A percentile compares a stretch with the other conserved stretches of the same genome.
These are phyloP conservation scores for Neurospora sp. DNA, from an alignment of 495 filamentous ascomycete species.

Conservation along the genomic window DNA sequence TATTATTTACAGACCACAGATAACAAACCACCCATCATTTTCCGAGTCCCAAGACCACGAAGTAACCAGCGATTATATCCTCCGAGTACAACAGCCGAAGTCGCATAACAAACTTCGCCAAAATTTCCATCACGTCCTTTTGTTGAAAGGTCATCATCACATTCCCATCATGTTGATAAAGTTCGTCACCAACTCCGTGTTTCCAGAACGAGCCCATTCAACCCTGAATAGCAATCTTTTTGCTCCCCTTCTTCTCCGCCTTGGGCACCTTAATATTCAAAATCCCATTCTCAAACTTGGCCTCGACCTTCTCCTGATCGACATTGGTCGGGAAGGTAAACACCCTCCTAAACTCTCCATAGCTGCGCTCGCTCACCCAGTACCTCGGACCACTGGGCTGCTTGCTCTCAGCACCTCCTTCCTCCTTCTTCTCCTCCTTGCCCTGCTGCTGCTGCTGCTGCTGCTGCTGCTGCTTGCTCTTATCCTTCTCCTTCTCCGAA, in stretches of 20 bases:
- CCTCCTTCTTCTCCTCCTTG: neutral
- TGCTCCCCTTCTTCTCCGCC: conserved; percentile 37
- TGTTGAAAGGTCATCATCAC: neutral
- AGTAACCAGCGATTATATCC: neutral
- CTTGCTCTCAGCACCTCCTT: neutral
- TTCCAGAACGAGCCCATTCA: neutral
- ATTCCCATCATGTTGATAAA: neutral
- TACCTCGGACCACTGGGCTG: conserved; percentile 39
- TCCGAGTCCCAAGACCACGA: neutral
- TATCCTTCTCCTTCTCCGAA: neutral
- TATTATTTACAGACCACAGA: neutral
- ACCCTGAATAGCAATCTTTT: conserved; percentile 12
- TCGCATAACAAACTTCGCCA: neutral
- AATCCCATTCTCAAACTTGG: conserved; percentile 51
- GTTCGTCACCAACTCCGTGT: neutral
- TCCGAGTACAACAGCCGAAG: neutral
- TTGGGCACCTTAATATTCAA: conserved; percentile 70
- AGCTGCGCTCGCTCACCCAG: conserved; percentile 73
- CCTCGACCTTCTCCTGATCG: conserved; percentile 71
- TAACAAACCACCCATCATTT: neutral
- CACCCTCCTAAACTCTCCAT: conserved; percentile 71
- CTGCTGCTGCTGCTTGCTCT: no score
- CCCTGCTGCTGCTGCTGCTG: no score
- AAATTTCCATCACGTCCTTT: neutral
- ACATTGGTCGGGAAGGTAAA: conserved; percentile 70